A percentile compares a stretch with the other conserved stretches of the same genome.
Conservation (phyloP, 257 asterid species). For the Agastache rugosa region DNA sequence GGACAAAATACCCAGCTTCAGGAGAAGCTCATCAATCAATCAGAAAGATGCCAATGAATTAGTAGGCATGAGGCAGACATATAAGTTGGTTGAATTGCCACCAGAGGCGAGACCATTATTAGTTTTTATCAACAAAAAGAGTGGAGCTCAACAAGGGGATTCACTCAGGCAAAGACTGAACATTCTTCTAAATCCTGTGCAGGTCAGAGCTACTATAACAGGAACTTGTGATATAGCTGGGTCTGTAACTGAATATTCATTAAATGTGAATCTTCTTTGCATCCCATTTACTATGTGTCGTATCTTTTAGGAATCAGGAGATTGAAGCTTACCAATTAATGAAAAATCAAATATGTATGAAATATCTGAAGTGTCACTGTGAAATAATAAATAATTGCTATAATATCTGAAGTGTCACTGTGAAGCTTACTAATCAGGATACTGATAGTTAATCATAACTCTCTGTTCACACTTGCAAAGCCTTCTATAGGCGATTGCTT, state of each 20-base stretch:
- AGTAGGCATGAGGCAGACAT: slow-evolving; percentile 59
- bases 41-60: slow-evolving; percentile 66
- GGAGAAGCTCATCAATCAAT: slow-evolving; percentile 67
- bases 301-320: neutral
- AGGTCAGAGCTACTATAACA: slow-evolving; percentile 57
- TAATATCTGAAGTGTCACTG: neutral
- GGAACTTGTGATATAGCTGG: slow-evolving; percentile 28
- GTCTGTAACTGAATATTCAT: slow-evolving; percentile 6
- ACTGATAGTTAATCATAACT: neutral
- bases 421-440: no score
- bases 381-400: no score
- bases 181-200: slow-evolving; percentile 89
- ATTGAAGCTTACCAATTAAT: neutral
- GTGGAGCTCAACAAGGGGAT: slow-evolving; percentile 98
- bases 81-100: slow-evolving; percentile 89
- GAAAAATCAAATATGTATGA: neutral
- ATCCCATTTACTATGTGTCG: neutral
- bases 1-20: slow-evolving; percentile 67
- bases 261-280: neutral
- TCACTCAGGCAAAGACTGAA: slow-evolving; percentile 80
- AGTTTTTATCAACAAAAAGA: slow-evolving; percentile 88
- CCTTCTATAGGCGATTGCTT: neutral
- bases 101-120: slow-evolving; percentile 88
- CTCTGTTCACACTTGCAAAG: neutral
- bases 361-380: neutral